phyloP scores from a whole-genome alignment of 1,139 yeast genomes.

The Hansenula lynferdii region DNA sequence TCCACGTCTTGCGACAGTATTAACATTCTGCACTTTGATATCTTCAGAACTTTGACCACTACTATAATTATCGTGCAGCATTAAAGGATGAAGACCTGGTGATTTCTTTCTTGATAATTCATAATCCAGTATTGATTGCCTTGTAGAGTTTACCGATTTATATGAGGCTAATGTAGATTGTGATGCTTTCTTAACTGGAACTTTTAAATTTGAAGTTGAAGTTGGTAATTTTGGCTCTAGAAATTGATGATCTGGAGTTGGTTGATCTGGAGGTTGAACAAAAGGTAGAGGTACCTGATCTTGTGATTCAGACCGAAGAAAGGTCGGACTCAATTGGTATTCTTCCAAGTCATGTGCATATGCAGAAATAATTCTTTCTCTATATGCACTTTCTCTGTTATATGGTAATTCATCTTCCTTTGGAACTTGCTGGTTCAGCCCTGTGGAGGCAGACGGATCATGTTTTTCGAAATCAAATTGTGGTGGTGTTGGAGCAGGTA shows the following conservation, averaged over 20 bases:
- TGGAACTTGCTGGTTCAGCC: too few species aligned
- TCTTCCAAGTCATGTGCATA: neutral
- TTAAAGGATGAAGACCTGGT: constrained; percentile 10
- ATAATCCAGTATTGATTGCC: constrained; percentile 12
- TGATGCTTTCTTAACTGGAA: constrained; percentile 2
- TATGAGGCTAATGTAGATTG: constrained; percentile 7
- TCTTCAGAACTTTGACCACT: neutral
- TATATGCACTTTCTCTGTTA: neutral
- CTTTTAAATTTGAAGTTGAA: neutral
- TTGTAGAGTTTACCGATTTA: constrained; percentile 6
- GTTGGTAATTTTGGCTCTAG: neutral
- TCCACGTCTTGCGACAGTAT: constrained; percentile 1
- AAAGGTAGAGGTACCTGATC: neutral
- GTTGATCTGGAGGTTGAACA: neutral
- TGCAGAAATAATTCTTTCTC: neutral
- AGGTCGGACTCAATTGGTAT: neutral
- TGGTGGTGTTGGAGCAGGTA: neutral
- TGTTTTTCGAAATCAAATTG: neutral
- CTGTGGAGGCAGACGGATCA: too few species aligned
- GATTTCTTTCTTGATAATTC: constrained; percentile 20
- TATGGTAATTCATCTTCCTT: neutral
- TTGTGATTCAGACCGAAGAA: neutral
- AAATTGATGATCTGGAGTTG: neutral
- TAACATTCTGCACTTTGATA: neutral
- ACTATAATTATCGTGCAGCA: neutral